Conservation (phyloP, 805 yeast genomes). For the Spathaspora gorwiae region DNA sequence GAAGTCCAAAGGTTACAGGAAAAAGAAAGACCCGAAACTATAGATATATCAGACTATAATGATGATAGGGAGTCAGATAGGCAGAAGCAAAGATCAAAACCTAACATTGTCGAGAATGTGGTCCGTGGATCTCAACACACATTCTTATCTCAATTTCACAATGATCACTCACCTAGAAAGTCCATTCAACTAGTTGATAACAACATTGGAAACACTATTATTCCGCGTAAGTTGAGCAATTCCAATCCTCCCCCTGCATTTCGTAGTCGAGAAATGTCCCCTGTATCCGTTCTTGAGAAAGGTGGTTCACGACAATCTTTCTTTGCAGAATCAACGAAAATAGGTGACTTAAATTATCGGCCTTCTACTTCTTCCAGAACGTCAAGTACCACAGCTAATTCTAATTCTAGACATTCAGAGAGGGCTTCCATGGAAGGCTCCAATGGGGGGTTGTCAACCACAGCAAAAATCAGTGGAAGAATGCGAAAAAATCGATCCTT, state of each 20-base stretch:
- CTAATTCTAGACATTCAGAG: neutral
- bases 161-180: neutral
- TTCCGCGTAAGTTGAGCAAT: no score
- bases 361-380: neutral
- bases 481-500: neutral
- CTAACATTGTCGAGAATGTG: neutral
- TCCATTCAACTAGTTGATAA: no score
- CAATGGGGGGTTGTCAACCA: neutral
- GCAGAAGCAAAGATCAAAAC: no score
- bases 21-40: neutral
- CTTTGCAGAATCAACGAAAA: slow-evolving; percentile 9
- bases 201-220: no score
- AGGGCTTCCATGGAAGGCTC: neutral
- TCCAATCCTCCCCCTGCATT: no score
- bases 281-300: no score
- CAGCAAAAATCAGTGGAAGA: neutral
- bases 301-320: neutral
- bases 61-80: neutral
- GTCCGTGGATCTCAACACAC: neutral
- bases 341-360: neutral
- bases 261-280: no score
- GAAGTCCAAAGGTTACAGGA: neutral
- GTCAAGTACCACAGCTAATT: neutral
- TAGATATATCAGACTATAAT: neutral
- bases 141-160: neutral